Evolutionary conservation across 352 stramenopile genomes (phyloP), one percentile per base, ranked within the genome.

Genomic region (Halophytophthora polymorphica): DNA sequence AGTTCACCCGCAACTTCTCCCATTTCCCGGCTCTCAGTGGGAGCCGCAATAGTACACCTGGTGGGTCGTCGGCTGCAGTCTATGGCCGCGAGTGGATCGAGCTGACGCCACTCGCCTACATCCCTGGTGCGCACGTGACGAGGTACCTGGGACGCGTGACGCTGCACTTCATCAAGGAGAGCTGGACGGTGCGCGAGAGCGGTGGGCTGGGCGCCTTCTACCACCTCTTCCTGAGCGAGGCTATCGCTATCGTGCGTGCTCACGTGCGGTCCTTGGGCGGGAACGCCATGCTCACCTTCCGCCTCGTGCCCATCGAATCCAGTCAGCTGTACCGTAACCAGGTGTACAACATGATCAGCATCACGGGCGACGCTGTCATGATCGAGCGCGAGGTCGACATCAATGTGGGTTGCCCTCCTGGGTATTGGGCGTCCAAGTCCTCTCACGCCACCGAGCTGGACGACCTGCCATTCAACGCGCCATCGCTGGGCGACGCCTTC

Each of bases 291-390:
- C 73, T 96, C 35, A 88, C 81, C 18, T 96, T 93, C 52, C 83
- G 83, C 6, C 68, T 96, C 15, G 78, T 91, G 29, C 86, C 86
- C 3, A 93, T 93, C 46, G 85, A 96, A 59, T 94, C 84, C 8
- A 93, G 83, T 37, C 83, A 92, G 39, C 58, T 94, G 25, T 90
- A 93, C 43, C 84, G 86, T 38, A 96, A 96, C 58, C 85, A 93
- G 58, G 83, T 94, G 48, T 96, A 96, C 82, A 95, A 95, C 65
- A 94, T 96, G 83, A 93, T 96, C 44, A 93, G 81, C 50, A 89
- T 96, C 58, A 95, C 83, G 2, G 86, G 86, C 5, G 86, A 94
- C 54, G 78, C 83, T 8, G 83, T 90, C 21, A 90, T 90, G 76
- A 77, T 91, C 22, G 74, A 86, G 53, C 73, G 80, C 21, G 66